These are phyloP conservation scores for Coniochaeta ligniaria DNA, from an alignment of 2,329 filamentous ascomycete species.

Conservation along the genomic window DNA sequence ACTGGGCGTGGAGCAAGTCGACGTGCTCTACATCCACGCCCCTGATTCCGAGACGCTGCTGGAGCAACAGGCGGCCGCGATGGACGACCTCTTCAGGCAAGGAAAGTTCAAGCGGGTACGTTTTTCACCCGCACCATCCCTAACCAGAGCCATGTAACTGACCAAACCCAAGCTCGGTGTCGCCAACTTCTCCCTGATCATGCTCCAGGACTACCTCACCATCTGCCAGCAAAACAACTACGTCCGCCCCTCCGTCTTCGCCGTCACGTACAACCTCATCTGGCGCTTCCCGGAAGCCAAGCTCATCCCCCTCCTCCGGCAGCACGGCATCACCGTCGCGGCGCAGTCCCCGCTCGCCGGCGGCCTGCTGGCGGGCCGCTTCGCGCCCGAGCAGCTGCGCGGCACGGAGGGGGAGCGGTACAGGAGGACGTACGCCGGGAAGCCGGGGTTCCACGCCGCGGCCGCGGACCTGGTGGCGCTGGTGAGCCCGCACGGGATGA, in stretches of 20 bases:
- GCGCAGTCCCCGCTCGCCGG: conserved; percentile 35
- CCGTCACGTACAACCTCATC: not conserved
- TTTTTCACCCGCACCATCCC: not conserved
- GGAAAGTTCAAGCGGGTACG: not conserved
- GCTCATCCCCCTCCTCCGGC: conserved; percentile 30
- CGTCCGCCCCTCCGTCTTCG: not conserved
- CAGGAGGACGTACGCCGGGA: not conserved
- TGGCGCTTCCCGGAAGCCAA: conserved; percentile 25
- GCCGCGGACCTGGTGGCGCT: not conserved
- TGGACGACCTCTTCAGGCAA: not conserved
- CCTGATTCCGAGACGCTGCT: not conserved
- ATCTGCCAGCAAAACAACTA: not conserved
- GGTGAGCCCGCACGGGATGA: not conserved
- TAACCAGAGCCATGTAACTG: not conserved
- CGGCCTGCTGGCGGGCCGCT: conserved; percentile 35
- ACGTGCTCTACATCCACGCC: not conserved
- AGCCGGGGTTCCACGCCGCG: not conserved
- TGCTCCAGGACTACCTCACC: not conserved
- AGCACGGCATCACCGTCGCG: conserved; percentile 33
- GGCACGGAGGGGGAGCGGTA: not conserved
- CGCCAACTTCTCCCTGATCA: not conserved
- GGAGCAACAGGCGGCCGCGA: not conserved
- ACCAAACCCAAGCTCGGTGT: not conserved
- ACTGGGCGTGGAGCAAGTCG: not conserved
- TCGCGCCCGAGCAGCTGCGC: conserved; percentile 11